These are phyloP conservation scores for Tympanopsis confertula DNA, from an alignment of 2,329 filamentous ascomycete species.

Conservation along the genomic window DNA sequence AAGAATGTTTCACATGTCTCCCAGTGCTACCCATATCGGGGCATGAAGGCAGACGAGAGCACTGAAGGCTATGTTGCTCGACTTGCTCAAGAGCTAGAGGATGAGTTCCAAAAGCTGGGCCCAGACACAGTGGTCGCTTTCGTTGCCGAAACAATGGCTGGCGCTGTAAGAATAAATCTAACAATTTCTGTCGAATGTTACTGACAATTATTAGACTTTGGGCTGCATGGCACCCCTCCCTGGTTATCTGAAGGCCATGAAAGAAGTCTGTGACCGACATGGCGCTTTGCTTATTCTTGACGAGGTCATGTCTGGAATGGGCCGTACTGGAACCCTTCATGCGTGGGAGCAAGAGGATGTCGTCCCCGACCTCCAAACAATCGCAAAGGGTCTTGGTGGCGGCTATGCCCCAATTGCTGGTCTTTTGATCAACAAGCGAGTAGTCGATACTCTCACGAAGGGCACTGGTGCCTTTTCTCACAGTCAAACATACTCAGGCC, in stretches of 20 bases:
- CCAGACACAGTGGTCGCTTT: conserved; percentile 55
- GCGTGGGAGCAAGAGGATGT: conserved; percentile 48
- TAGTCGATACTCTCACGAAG: conserved; percentile 29
- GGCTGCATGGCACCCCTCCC: conserved; percentile 55
- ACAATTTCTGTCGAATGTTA: too few relatives aligned
- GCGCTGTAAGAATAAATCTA: conserved; percentile 31
- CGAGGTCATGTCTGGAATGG: conserved; percentile 64
- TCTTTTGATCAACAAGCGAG: conserved; percentile 38
- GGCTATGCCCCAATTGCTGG: conserved; percentile 52
- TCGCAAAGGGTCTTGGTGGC: conserved; percentile 56
- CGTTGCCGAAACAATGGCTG: conserved; percentile 55
- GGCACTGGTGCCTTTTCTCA: conserved; percentile 31
- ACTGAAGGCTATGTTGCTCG: conserved; percentile 41
- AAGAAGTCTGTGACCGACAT: conserved; percentile 55
- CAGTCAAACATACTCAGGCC: conserved; percentile 51
- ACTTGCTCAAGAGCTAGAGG: conserved; percentile 49
- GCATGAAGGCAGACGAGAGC: conserved; percentile 33
- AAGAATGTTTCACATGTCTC: conserved; percentile 43
- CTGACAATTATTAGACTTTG: conserved; percentile 40
- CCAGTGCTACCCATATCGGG: conserved; percentile 54
- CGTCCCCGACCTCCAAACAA: conserved; percentile 52
- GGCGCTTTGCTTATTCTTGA: conserved; percentile 69
- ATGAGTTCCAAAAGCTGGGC: conserved; percentile 46
- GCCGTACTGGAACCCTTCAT: conserved; percentile 45
- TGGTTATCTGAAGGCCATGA: conserved; percentile 62